Percentiles rank a stretch among this genome's conserved stretches.
phyloP scores from a whole-genome alignment of 176 grass and related monocot species.

The Areca catechu region DNA sequence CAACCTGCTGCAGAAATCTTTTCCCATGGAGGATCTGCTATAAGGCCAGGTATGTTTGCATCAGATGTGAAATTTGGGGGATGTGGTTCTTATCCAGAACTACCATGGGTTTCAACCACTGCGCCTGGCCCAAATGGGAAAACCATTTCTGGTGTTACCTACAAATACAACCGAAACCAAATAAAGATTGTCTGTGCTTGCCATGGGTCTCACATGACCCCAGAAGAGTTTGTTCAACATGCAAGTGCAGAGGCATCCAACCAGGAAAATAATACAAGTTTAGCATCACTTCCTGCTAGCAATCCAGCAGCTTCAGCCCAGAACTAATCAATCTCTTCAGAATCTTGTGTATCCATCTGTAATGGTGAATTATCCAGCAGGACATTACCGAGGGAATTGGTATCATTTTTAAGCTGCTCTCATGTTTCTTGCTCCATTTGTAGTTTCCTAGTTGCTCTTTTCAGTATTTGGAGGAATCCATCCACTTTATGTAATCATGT shows the following conservation, averaged over 20 bases:
- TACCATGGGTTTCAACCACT: slow-evolving; percentile 89
- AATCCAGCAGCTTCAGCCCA: slow-evolving; percentile 49
- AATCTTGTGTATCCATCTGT: too few relatives aligned
- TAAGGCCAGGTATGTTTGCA: slow-evolving; percentile 50
- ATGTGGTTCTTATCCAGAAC: slow-evolving; percentile 68
- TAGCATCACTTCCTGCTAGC: slow-evolving; percentile 25
- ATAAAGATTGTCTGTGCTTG: slow-evolving; percentile 86
- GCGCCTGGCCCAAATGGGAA: slow-evolving; percentile 55
- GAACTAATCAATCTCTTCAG: slow-evolving; percentile 22
- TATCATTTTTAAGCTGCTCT: too few relatives aligned
- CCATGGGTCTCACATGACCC: slow-evolving; percentile 72
- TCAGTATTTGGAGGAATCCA: too few relatives aligned
- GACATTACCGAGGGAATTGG: too few relatives aligned
- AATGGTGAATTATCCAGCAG: too few relatives aligned
- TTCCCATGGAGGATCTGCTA: slow-evolving; percentile 41
- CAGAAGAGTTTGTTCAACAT: slow-evolving; percentile 66
- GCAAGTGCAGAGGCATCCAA: slow-evolving; percentile 38
- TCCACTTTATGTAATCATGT: too few relatives aligned
- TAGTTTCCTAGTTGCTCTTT: too few relatives aligned
- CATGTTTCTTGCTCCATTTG: too few relatives aligned
- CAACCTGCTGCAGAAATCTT: slow-evolving; percentile 14
- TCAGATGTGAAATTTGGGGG: slow-evolving; percentile 83
- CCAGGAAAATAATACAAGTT: slow-evolving; percentile 32
- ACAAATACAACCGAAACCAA: slow-evolving; percentile 61
- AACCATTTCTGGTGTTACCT: slow-evolving; percentile 92